Base-by-base conservation (phyloP, 1,139 yeast species). In the Blastobotrys capitulatus region DNA sequence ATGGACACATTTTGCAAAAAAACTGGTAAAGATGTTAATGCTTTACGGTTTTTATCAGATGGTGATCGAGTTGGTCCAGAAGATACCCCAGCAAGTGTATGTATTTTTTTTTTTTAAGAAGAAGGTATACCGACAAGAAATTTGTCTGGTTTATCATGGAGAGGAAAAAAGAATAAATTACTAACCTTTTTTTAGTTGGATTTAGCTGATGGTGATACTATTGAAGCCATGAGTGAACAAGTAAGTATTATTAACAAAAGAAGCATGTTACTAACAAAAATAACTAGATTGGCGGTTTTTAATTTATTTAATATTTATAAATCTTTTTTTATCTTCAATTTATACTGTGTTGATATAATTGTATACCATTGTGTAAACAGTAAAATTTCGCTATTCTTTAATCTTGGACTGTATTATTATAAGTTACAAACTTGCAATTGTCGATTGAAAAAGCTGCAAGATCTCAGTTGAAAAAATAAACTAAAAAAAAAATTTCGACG, bases 1-100 rank as follows among this genome's bases (percentile, higher is more conserved):
- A 92, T 94, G 90, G 97, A 92, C 64, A 96, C 97, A 6, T 94
- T 90, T 68, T 94, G 97, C 68, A 90, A 90, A 73, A 86, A 98
- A 74, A 96, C 92, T 66, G 97, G 98, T 46, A 92, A 90, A 67
- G 82, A 85, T 57, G 73, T 84, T 67, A 80, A 79, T 61, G 81
- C 92, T 42, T 75, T 94, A 66, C 80, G 97, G 67, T 94, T 94
- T 68, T 75, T 92, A 64, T 84, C 85, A 64, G 98, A 94, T 61
- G 99, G 99, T 54, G 85, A 88, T 60, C 82, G 98, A 64, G 83
- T 94, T 55, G 78, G 79, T 53, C 86, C 92, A 15, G 89, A 83
- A 53, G 89, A 87, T 61, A 92, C 98, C 2, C 97, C 99, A 9
- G 95, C 85, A 44, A 86, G 82, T 57, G 71, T 68, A 60, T 48